Evolutionary conservation across 345 rosid species (phyloP), one percentile per base, ranked within the genome.

Genomic region (Populus pruinosa): DNA sequence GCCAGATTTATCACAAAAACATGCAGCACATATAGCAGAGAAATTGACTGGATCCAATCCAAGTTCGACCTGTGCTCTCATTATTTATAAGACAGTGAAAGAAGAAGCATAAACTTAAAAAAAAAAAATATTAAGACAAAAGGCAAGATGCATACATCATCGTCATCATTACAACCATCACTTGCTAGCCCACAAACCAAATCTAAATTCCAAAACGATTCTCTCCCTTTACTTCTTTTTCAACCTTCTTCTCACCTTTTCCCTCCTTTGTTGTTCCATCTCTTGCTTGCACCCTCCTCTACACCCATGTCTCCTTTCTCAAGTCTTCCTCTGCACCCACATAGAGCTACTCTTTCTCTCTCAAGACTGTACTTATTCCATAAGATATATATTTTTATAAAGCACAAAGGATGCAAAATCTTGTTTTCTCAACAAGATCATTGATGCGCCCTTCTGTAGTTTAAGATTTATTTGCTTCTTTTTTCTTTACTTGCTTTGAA

Each of bases 151-250:
- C 55, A 56, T 10, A 69, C 70, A 78, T 64, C 77, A 78, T 25
- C 53, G 44, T 9, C 77, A 88, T 88, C 83, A 85, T 88, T 86
- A 78, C 89, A 70, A 80, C 77, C 78, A 79, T 73, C 82, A 83
- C 85, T 82, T 71, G 77, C 76, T 44, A 77, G 69, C 78, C 77
- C 79, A 71, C 78, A 70, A 20, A 64, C 84, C 79, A 53, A 82
- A 76, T 78, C 79, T 74, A 85, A 80, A 81, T 72, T 69, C 70
- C 84, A 67, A 71, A 76, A 62, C 72, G 74, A 39, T 74, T 80
- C 76, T 82, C 79, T 69, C 78, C 31, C 69, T 69, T 81, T 68
- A 14, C 77, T 69, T 66, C 69, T 64, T 80, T 85, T 80, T 76
- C 78, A 68, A 67, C 74, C 83, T 41, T 71, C 74, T 68, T 73